These are phyloP conservation scores for Kodamaea laetipori DNA, from an alignment of 805 yeast genomes.

Conservation along the genomic window DNA sequence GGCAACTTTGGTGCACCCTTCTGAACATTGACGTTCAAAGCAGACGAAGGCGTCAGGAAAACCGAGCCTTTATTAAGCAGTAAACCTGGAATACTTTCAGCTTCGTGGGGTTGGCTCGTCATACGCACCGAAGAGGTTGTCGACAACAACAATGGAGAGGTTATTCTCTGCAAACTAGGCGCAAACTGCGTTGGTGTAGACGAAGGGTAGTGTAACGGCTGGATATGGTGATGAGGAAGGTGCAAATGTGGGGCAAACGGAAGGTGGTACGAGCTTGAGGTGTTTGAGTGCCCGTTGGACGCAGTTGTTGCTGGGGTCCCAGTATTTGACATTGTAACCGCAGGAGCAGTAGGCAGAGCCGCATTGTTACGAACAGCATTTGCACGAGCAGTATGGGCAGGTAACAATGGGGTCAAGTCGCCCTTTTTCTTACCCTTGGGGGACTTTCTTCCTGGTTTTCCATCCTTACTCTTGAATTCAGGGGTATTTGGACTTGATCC, in stretches of 20 bases:
- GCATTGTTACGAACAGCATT: background rate
- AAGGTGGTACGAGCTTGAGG: constrained; percentile 2
- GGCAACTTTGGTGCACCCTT: constrained; percentile 33
- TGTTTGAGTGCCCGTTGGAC: constrained; percentile 7
- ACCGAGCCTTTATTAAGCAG: constrained; percentile 29
- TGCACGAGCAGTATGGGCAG: constrained; percentile 21
- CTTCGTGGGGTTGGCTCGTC: constrained; percentile 2
- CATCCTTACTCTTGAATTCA: constrained; percentile 54
- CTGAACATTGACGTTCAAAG: constrained; percentile 19
- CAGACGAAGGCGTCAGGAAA: constrained; percentile 42
- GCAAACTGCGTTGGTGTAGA: constrained; percentile 74
- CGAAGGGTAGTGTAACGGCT: constrained; percentile 64
- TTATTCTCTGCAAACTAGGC: constrained; percentile 60
- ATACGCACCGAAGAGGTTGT: constrained; percentile 40
- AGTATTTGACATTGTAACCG: constrained; percentile 15
- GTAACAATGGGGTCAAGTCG: constrained; percentile 31
- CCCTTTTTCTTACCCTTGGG: constrained; percentile 23
- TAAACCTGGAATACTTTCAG: constrained; percentile 23
- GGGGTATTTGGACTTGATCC: constrained; percentile 55
- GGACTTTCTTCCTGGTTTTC: constrained; percentile 27
- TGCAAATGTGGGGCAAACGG: constrained; percentile 7
- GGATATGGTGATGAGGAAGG: constrained; percentile 25
- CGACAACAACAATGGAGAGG: constrained; percentile 63
- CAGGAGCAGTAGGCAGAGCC: constrained; percentile 3
- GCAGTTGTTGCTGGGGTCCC: constrained; percentile 15